Percentiles rank a stretch among this genome's conserved stretches.
These are phyloP conservation scores for Sugiyamaella castrensis DNA, from an alignment of 1,139 yeast species.

Conservation along the genomic window DNA sequence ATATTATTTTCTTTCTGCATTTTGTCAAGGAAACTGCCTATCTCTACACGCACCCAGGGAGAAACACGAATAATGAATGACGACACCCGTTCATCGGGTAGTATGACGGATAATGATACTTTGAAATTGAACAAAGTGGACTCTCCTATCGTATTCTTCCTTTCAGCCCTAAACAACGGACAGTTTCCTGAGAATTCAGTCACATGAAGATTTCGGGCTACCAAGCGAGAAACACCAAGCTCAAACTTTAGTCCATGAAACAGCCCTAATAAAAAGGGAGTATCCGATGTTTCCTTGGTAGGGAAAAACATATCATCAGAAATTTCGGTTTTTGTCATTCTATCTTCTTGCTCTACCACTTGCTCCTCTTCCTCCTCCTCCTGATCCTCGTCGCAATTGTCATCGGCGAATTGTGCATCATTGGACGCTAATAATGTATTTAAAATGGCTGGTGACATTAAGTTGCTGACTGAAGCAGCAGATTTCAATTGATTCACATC, in stretches of 20 bases:
- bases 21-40: constrained; percentile 19
- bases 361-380: not conserved
- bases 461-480: not conserved
- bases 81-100: constrained; percentile 20
- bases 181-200: constrained; percentile 23
- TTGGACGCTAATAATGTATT: constrained; percentile 1
- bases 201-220: constrained; percentile 14
- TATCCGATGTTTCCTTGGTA: constrained; percentile 11
- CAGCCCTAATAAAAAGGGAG: constrained; percentile 15
- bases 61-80: constrained; percentile 19
- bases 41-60: constrained; percentile 24
- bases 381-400: not conserved
- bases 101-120: constrained; percentile 18
- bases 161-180: not conserved
- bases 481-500: constrained; percentile 3
- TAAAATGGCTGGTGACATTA: not conserved
- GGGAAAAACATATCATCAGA: constrained; percentile 17
- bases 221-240: constrained; percentile 13
- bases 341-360: not conserved
- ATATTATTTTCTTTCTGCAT: constrained; percentile 20
- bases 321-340: not conserved
- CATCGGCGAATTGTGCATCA: not conserved
- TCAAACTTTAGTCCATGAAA: constrained; percentile 24
- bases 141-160: constrained; percentile 1
- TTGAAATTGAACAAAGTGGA: constrained; percentile 19